These are phyloP conservation scores for Melocanna baccifera DNA, from an alignment of 176 grass and related monocot species.

Conservation along the genomic window DNA sequence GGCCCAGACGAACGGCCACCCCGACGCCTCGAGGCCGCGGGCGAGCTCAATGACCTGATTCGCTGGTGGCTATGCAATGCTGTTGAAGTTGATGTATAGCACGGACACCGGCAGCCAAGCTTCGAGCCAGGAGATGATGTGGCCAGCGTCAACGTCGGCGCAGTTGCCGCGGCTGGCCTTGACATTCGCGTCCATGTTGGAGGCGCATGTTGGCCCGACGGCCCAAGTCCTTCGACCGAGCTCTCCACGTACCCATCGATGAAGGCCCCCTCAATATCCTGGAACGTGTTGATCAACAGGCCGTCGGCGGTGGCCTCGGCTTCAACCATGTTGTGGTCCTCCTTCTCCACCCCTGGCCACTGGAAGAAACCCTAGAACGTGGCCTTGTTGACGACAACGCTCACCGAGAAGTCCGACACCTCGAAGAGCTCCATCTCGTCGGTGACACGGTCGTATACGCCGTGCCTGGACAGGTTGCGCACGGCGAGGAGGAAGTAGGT, in stretches of 20 bases:
- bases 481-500: constrained; percentile 22
- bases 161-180: constrained; percentile 29
- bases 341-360: not conserved
- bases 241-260: constrained; percentile 30
- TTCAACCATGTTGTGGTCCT: not conserved
- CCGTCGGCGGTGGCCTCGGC: constrained; percentile 49
- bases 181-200: not conserved
- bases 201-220: constrained; percentile 44
- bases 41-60: constrained; percentile 36
- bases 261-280: constrained; percentile 33
- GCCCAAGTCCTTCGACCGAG: constrained; percentile 35
- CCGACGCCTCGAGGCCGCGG: constrained; percentile 37
- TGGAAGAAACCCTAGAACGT: constrained; percentile 39
- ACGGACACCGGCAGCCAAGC: constrained; percentile 18
- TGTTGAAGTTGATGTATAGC: constrained; percentile 43
- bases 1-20: constrained; percentile 37
- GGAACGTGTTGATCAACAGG: constrained; percentile 55
- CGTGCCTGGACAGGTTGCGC: constrained; percentile 1
- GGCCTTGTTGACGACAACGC: constrained; percentile 16
- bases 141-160: not conserved
- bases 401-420: constrained; percentile 41
- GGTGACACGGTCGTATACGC: constrained; percentile 10
- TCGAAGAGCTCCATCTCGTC: constrained; percentile 26
- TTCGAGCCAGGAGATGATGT: constrained; percentile 31
- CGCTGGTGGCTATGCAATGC: not conserved